These are phyloP conservation scores for Calonectria fujianensis DNA, from an alignment of 2,329 filamentous ascomycete genomes.

Conservation along the genomic window DNA sequence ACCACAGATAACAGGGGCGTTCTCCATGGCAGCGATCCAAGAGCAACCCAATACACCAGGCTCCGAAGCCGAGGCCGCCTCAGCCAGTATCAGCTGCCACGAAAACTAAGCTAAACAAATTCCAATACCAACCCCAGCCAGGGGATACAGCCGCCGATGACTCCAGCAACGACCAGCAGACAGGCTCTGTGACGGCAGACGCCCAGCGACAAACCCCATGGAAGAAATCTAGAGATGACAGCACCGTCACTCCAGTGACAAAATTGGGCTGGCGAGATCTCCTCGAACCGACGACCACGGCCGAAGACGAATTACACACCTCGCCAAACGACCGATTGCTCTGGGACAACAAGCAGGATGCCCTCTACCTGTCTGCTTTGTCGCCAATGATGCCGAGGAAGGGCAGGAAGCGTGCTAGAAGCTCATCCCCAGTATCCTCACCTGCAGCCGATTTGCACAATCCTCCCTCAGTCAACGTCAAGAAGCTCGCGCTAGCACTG, in stretches of 20 bases:
- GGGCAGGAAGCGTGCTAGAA: slow-evolving; percentile 81
- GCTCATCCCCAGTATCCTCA: slow-evolving; percentile 83
- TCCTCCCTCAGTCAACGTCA: slow-evolving; percentile 73
- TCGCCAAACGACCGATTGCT: slow-evolving; percentile 78
- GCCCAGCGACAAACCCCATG: slow-evolving; percentile 36
- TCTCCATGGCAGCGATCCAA: slow-evolving; percentile 73
- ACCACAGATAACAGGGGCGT: slow-evolving; percentile 57
- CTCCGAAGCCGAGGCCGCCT: slow-evolving; percentile 61
- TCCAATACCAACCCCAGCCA: slow-evolving; percentile 62
- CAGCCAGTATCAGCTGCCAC: slow-evolving; percentile 74
- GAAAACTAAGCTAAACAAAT: slow-evolving; percentile 77
- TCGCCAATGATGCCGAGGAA: slow-evolving; percentile 70
- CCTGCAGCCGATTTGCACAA: slow-evolving; percentile 71
- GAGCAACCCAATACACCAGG: slow-evolving; percentile 67
- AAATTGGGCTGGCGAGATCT: slow-evolving; percentile 76
- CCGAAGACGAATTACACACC: slow-evolving; percentile 66
- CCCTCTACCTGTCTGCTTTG: slow-evolving; percentile 62
- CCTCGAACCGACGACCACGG: slow-evolving; percentile 65
- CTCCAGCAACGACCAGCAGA: slow-evolving; percentile 42
- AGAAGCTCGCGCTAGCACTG: slow-evolving; percentile 74
- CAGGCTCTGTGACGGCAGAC: not conserved
- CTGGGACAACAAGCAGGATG: slow-evolving; percentile 74
- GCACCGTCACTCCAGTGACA: slow-evolving; percentile 67
- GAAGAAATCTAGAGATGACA: slow-evolving; percentile 50
- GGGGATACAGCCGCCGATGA: slow-evolving; percentile 45